Evolutionary conservation across 345 rosid genomes (phyloP), one percentile per base, ranked within the genome.

Genomic region (Eucalyptus rudis): DNA sequence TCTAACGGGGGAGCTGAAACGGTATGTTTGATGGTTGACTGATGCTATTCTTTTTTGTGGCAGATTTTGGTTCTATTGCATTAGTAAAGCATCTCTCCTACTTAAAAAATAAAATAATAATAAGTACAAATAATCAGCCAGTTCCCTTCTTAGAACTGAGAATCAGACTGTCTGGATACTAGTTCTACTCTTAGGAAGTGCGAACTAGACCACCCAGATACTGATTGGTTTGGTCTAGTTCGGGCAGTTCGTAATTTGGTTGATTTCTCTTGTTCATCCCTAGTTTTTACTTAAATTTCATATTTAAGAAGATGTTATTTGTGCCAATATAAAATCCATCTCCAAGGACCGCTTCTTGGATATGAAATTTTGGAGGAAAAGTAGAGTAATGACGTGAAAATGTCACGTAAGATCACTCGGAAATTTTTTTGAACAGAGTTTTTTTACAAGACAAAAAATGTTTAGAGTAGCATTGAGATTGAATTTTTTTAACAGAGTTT

Each of bases 1-100:
- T 89, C 92, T 87, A 92, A 93, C 89, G 92, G 92, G 87, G 91
- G 91, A 88, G 83, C 83, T 11, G 16, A 29, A 76, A 76, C 2
- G 83, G 83, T 76, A 76, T 76, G 83, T 40, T 76, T 76, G 83
- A 76, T 11, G 56, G 22, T 52, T 17, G 22, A 52, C 56, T 3
- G 56, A 44, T 25, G 56, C 14, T 5, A 3, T 10, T 76, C 47
- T 36, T 36, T 36, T 19, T 36, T 19, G 45, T 20, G 12, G 83
- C 83, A 10, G 27, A 36, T 20, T n/a, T 76, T 20, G 47, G 27
- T 76, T 36, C 83, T 20, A 10, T 44, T 10, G 27, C 47, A 76
- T 76, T 3, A 71, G 27, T 76, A 76, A 76, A 24, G 83, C 27
- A 20, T 20, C 14, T 36, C 27, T 40, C 47, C 15, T 76, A 76